Conservation (phyloP, 768 basidiomycete species). For the Rhodotorula kratochvilovae region DNA sequence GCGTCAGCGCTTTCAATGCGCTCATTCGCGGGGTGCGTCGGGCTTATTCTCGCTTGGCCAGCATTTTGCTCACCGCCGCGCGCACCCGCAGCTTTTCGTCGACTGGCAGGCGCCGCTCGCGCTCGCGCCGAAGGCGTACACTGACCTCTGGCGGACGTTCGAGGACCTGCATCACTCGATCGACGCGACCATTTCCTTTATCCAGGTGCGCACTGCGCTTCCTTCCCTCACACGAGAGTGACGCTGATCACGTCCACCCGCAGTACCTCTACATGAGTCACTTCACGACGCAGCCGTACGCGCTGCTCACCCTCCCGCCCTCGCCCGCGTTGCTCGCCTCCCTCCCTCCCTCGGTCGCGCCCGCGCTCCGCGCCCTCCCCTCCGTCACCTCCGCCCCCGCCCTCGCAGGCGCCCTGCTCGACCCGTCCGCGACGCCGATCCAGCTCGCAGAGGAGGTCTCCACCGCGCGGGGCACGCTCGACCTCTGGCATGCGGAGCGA, state of each 20-base stretch:
- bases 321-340: neutral
- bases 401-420: neutral
- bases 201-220: slow-evolving; percentile 30
- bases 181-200: slow-evolving; percentile 33
- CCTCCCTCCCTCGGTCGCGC: neutral
- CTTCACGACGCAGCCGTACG: slow-evolving; percentile 13
- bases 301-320: neutral
- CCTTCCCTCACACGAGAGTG: neutral
- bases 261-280: slow-evolving; percentile 39
- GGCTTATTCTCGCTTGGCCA: neutral
- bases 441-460: neutral
- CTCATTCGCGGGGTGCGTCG: slow-evolving; percentile 20
- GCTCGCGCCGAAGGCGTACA: slow-evolving; percentile 20
- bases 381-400: neutral
- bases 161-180: slow-evolving; percentile 39
- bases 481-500: neutral
- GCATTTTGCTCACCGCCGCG: no score
- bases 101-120: slow-evolving; percentile 25
- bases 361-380: neutral
- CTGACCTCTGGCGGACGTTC: slow-evolving; percentile 32
- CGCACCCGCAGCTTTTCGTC: slow-evolving; percentile 24
- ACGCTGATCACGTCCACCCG: neutral
- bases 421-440: neutral
- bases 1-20: slow-evolving; percentile 33
- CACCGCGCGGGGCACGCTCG: neutral